These are phyloP conservation scores for Phytophthora tentaculata DNA, from an alignment of 352 stramenopile species.

Conservation along the genomic window DNA sequence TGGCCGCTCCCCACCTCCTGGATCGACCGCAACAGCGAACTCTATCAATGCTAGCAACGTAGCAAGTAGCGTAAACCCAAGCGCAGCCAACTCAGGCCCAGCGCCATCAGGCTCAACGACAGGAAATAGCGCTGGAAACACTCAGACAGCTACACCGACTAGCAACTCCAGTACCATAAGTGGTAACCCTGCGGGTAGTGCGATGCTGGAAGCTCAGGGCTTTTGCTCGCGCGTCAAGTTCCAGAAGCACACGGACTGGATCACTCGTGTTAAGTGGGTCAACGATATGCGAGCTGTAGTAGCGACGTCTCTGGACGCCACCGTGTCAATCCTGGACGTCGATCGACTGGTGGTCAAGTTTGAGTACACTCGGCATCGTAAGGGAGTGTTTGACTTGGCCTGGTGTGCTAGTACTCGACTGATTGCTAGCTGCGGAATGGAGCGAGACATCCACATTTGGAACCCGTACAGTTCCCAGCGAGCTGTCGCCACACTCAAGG, in stretches of 20 bases:
- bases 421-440: conserved; percentile 85
- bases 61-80: conserved; percentile 2
- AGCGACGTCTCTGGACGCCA: conserved; percentile 80
- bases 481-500: conserved; percentile 70
- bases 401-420: conserved; percentile 80
- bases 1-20: conserved; percentile 50
- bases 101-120: conserved; percentile 11
- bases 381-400: conserved; percentile 82
- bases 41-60: conserved; percentile 11
- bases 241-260: conserved; percentile 85
- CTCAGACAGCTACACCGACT: conserved; percentile 18
- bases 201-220: conserved; percentile 62
- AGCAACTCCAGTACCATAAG: conserved; percentile 25
- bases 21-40: conserved; percentile 25
- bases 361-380: conserved; percentile 83
- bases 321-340: conserved; percentile 84
- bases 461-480: conserved; percentile 90
- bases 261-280: conserved; percentile 86
- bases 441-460: conserved; percentile 90
- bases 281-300: conserved; percentile 82
- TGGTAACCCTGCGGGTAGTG: conserved; percentile 49
- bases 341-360: conserved; percentile 84
- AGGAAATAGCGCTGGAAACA: conserved; percentile 19
- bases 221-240: conserved; percentile 78
- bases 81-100: conserved; percentile 9